Conservation (phyloP, 1,284 basidiomycete genomes). For the Cryptococcus floricola region DNA sequence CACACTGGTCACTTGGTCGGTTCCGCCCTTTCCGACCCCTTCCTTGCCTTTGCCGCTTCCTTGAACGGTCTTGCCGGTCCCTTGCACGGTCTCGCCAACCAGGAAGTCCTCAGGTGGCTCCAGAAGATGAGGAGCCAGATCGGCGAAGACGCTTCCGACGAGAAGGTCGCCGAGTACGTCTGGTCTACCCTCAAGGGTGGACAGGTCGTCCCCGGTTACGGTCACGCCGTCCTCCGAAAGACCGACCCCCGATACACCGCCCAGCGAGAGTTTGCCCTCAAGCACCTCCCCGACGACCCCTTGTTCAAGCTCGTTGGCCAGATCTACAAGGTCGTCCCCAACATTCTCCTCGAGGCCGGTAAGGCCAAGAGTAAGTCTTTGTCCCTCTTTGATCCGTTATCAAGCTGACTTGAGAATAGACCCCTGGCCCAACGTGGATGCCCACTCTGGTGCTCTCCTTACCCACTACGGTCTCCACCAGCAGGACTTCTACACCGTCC, state of each 20-base stretch:
- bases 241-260: slow-evolving; percentile 97
- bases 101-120: slow-evolving; percentile 85
- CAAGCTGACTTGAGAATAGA: slow-evolving; percentile 22
- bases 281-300: slow-evolving; percentile 80
- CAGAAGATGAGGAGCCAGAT: slow-evolving; percentile 83
- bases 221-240: slow-evolving; percentile 94
- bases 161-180: slow-evolving; percentile 84
- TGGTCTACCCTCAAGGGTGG: slow-evolving; percentile 88
- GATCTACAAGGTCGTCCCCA: slow-evolving; percentile 88
- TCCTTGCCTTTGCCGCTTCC: slow-evolving; percentile 89
- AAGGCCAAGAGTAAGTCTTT: slow-evolving; percentile 74
- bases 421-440: slow-evolving; percentile 79
- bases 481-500: slow-evolving; percentile 92
- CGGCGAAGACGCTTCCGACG: slow-evolving; percentile 74
- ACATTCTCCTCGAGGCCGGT: slow-evolving; percentile 87
- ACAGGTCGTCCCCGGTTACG: slow-evolving; percentile 90
- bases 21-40: slow-evolving; percentile 95
- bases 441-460: slow-evolving; percentile 91
- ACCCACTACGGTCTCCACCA: slow-evolving; percentile 72
- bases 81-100: slow-evolving; percentile 92
- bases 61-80: slow-evolving; percentile 96
- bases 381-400: not conserved
- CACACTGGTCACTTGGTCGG: slow-evolving; percentile 95
- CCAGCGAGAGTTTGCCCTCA: slow-evolving; percentile 87
- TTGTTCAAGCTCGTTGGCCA: slow-evolving; percentile 90